phyloP scores from a whole-genome alignment of 352 stramenopile species.

The Globisporangium iwayamae region DNA sequence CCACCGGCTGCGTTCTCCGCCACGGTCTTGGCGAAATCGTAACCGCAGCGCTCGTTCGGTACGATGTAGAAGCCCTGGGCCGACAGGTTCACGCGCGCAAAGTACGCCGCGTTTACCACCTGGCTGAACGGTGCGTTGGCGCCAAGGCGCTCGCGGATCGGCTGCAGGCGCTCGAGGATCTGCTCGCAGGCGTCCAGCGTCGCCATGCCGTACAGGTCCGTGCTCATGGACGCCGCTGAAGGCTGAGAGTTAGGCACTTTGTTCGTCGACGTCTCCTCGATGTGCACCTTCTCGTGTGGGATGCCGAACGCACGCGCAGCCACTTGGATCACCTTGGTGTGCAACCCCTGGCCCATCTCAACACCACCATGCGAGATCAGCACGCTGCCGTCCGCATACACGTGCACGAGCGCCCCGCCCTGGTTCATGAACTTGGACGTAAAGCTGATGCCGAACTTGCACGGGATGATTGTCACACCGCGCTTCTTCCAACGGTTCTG shows the following conservation, averaged over 20 bases:
- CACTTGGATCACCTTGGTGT: slow-evolving; percentile 94
- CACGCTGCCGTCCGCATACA: slow-evolving; percentile 95
- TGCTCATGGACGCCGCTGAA: slow-evolving; percentile 94
- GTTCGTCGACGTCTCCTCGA: slow-evolving; percentile 93
- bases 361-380: slow-evolving; percentile 94
- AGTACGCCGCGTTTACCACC: slow-evolving; percentile 88
- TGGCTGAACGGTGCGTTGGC: slow-evolving; percentile 73
- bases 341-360: slow-evolving; percentile 97
- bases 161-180: slow-evolving; percentile 89
- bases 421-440: slow-evolving; percentile 98
- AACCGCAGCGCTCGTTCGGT: slow-evolving; percentile 89
- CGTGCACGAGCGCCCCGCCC: slow-evolving; percentile 92
- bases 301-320: slow-evolving; percentile 92
- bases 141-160: slow-evolving; percentile 75
- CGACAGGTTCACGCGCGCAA: slow-evolving; percentile 91
- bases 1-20: slow-evolving; percentile 88
- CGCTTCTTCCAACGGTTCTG: slow-evolving; percentile 91
- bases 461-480: slow-evolving; percentile 80
- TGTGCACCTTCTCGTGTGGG: slow-evolving; percentile 88
- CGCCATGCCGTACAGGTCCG: slow-evolving; percentile 96
- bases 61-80: slow-evolving; percentile 96
- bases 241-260: slow-evolving; percentile 94
- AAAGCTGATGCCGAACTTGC: slow-evolving; percentile 96
- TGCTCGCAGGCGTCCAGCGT: slow-evolving; percentile 95
- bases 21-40: slow-evolving; percentile 89